Conservation (phyloP, 768 basidiomycete species). For the Cystofilobasidium macerans region DNA sequence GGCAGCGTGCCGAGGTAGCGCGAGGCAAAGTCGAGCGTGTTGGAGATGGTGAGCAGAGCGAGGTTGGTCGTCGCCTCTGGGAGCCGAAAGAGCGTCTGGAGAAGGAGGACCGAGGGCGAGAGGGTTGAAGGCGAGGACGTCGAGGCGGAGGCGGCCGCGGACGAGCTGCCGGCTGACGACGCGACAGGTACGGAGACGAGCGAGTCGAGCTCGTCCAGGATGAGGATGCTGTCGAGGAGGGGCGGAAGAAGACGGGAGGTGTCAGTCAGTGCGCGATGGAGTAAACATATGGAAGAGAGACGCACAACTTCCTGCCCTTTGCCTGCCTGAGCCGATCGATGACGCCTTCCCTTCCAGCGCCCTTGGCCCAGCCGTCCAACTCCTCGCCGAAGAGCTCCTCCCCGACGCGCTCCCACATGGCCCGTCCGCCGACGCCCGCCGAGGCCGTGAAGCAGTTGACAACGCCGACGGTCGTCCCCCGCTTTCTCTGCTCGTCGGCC, state of each 20-base stretch:
- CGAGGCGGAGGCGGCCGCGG: slow-evolving; percentile 30
- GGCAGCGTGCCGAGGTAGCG: slow-evolving; percentile 33
- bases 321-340: slow-evolving; percentile 20
- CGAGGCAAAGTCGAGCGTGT: slow-evolving; percentile 39
- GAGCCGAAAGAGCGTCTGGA: slow-evolving; percentile 36
- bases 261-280: slow-evolving; percentile 13
- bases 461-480: slow-evolving; percentile 32
- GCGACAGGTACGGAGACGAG: slow-evolving; percentile 33
- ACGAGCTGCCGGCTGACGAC: slow-evolving; percentile 24
- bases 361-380: slow-evolving; percentile 25
- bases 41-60: slow-evolving; percentile 39
- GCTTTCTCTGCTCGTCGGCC: slow-evolving; percentile 27
- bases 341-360: slow-evolving; percentile 23
- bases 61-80: slow-evolving; percentile 30
- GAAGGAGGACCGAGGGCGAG: slow-evolving; percentile 29
- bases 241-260: not conserved
- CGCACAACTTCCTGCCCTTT: slow-evolving; percentile 22
- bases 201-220: slow-evolving; percentile 40
- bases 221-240: slow-evolving; percentile 30
- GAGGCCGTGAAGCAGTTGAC: slow-evolving; percentile 37
- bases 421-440: slow-evolving; percentile 26
- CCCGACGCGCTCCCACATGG: slow-evolving; percentile 35
- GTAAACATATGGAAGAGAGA: slow-evolving; percentile 3
- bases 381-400: slow-evolving; percentile 32
- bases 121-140: slow-evolving; percentile 24